Percentiles rank a stretch among this genome's conserved stretches.
phyloP scores from a whole-genome alignment of 106 monocot species.

The Dioscorea alata region DNA sequence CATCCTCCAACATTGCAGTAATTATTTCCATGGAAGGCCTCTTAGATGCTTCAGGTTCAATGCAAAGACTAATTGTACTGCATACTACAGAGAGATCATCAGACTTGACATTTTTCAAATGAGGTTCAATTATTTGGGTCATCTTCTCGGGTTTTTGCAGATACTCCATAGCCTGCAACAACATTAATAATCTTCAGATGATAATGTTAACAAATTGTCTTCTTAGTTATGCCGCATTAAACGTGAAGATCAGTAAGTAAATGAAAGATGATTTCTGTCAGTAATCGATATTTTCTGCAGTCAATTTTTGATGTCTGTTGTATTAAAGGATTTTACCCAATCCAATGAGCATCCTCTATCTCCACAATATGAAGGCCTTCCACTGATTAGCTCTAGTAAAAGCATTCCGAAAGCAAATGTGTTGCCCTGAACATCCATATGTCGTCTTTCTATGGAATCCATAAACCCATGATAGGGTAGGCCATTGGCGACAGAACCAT shows the following conservation, averaged over 20 bases:
- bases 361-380: constrained; percentile 61
- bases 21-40: constrained; percentile 88
- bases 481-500: constrained; percentile 30
- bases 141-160: constrained; percentile 67
- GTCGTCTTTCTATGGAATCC: constrained; percentile 35
- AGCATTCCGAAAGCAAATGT: constrained; percentile 82
- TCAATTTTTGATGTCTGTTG: neutral
- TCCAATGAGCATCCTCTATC: constrained; percentile 56
- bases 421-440: constrained; percentile 61
- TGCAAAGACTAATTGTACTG: constrained; percentile 56
- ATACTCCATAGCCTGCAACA: constrained; percentile 54
- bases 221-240: neutral
- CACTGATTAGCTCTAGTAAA: constrained; percentile 82
- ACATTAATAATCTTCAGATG: neutral
- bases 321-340: constrained; percentile 52
- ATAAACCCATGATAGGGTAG: constrained; percentile 27
- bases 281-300: neutral
- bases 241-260: neutral
- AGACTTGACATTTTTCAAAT: constrained; percentile 51
- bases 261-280: neutral
- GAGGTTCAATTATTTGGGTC: constrained; percentile 60
- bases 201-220: neutral
- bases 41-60: constrained; percentile 70
- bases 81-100: constrained; percentile 62
- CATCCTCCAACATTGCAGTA: constrained; percentile 65